phyloP scores from a whole-genome alignment of 306 rosid species.

The Pterocarpus santalinus region DNA sequence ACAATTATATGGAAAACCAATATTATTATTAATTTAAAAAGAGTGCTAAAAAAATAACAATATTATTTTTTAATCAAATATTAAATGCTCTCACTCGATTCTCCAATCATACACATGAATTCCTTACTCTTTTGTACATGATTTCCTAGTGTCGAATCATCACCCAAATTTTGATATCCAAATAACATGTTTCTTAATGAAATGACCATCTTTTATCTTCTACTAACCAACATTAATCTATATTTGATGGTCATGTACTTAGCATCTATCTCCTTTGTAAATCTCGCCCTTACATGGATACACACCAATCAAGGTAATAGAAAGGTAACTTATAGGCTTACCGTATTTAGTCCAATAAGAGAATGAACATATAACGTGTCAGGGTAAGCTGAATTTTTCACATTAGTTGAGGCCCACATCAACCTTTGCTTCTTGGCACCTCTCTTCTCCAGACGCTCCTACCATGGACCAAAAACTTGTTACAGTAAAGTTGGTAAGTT shows the following conservation, averaged over 20 bases:
- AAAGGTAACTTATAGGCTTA: slow-evolving; percentile 51
- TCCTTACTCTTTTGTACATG: too few species aligned
- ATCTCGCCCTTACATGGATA: neutral
- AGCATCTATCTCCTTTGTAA: neutral
- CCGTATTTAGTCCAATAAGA: slow-evolving; percentile 72
- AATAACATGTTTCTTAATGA: neutral
- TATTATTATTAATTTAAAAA: too few species aligned
- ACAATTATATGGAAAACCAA: too few species aligned
- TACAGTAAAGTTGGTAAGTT: slow-evolving; percentile 69
- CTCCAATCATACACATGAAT: too few species aligned
- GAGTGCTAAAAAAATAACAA: too few species aligned
- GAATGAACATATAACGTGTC: slow-evolving; percentile 55
- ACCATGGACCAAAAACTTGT: slow-evolving; percentile 85
- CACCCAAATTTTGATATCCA: too few species aligned
- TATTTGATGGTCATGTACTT: slow-evolving; percentile 24
- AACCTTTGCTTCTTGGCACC: slow-evolving; percentile 83
- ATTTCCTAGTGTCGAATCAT: too few species aligned
- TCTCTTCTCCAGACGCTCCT: slow-evolving; percentile 84
- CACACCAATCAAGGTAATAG: slow-evolving; percentile 15
- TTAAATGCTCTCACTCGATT: too few species aligned
- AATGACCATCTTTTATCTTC: slow-evolving; percentile 13
- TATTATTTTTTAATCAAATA: too few species aligned
- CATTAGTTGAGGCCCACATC: slow-evolving; percentile 61
- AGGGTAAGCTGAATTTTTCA: slow-evolving; percentile 46
- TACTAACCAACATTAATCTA: slow-evolving; percentile 2